These are phyloP conservation scores for Brassica juncea DNA, from an alignment of 345 rosid species.

Conservation along the genomic window DNA sequence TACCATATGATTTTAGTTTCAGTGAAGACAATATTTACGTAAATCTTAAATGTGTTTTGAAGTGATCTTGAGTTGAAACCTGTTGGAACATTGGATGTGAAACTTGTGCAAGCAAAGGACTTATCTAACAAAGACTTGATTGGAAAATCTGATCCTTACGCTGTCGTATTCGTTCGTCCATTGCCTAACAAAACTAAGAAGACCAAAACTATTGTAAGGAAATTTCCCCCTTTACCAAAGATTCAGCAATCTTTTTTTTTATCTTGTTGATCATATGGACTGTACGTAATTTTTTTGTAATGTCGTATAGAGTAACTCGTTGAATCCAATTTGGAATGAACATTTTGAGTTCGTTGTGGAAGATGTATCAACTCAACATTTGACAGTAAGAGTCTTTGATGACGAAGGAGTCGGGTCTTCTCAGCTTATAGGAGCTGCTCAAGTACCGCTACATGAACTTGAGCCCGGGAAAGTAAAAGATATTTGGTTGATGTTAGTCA, in stretches of 20 bases:
- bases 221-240: not conserved
- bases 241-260: not conserved
- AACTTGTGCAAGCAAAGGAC: slow-evolving; percentile 86
- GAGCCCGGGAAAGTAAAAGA: slow-evolving; percentile 88
- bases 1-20: not conserved
- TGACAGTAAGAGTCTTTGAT: slow-evolving; percentile 75
- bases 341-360: slow-evolving; percentile 81
- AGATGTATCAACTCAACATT: slow-evolving; percentile 73
- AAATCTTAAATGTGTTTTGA: slow-evolving; percentile 6
- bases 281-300: not conserved
- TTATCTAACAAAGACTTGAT: slow-evolving; percentile 79
- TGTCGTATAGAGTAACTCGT: slow-evolving; percentile 57
- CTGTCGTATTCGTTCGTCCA: slow-evolving; percentile 75
- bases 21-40: not conserved
- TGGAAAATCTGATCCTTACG: slow-evolving; percentile 95
- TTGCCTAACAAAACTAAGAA: slow-evolving; percentile 63
- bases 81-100: slow-evolving; percentile 84
- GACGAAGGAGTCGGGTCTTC: slow-evolving; percentile 91
- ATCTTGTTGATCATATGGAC: slow-evolving; percentile 9
- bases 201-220: slow-evolving; percentile 75
- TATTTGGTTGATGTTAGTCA: slow-evolving; percentile 77
- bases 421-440: slow-evolving; percentile 79
- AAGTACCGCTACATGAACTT: slow-evolving; percentile 52
- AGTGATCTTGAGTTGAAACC: slow-evolving; percentile 89
- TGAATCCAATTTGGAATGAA: slow-evolving; percentile 95